phyloP scores from a whole-genome alignment of 2,329 filamentous ascomycete species.

The Penicillium crustosum region DNA sequence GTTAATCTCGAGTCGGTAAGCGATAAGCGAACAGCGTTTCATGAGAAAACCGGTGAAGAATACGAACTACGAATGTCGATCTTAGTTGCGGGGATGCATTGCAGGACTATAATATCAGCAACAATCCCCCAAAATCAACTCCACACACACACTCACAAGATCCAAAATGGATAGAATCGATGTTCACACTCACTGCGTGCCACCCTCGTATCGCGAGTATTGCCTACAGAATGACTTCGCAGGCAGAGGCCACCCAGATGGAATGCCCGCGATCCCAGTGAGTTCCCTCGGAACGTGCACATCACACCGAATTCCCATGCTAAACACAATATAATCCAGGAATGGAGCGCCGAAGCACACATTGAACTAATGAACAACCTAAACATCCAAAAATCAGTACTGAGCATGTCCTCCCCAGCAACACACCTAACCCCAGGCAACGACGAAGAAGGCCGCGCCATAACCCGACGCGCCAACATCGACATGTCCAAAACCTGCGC shows the following conservation, averaged over 20 bases:
- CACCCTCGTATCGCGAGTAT: constrained; percentile 20
- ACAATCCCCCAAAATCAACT: background rate
- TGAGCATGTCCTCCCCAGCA: constrained; percentile 57
- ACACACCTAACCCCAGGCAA: constrained; percentile 48
- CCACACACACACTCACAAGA: background rate
- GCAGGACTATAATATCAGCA: background rate
- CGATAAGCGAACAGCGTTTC: background rate
- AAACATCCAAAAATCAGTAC: constrained; percentile 53
- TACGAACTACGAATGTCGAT: background rate
- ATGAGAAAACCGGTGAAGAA: background rate
- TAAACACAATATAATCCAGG: constrained; percentile 15
- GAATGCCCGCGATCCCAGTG: constrained; percentile 24
- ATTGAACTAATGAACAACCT: constrained; percentile 52
- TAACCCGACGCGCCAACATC: constrained; percentile 43
- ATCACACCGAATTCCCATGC: background rate
- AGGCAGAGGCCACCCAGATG: constrained; percentile 22
- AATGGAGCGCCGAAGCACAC: constrained; percentile 50
- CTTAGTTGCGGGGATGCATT: background rate
- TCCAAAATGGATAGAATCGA: constrained; percentile 20
- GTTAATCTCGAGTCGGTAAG: background rate
- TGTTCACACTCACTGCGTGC: constrained; percentile 21
- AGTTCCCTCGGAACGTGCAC: background rate
- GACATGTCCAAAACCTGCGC: constrained; percentile 28
- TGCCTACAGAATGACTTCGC: constrained; percentile 24
- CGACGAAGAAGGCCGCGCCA: constrained; percentile 33